A percentile compares a stretch with the other conserved stretches of the same genome.
These are phyloP conservation scores for Salvia sclarea DNA, from an alignment of 305 asterid genomes.

Conservation along the genomic window DNA sequence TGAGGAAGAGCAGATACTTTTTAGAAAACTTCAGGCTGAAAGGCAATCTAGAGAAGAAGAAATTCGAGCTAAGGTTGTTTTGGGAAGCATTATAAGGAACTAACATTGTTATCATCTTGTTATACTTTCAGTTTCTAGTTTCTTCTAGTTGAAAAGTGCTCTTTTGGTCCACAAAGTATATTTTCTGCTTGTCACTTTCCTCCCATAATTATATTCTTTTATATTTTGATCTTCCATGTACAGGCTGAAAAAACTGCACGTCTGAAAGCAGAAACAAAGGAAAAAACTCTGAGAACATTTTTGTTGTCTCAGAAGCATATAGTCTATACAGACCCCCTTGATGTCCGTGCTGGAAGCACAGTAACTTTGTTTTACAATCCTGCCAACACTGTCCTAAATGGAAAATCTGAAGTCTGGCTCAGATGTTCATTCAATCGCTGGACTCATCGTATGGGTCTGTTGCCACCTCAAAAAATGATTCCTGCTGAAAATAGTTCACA, in stretches of 20 bases:
- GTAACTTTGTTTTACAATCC: conserved; percentile 86
- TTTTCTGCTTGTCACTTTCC: conserved; percentile 14
- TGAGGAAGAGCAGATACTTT: conserved; percentile 72
- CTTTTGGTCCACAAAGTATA: conserved; percentile 4
- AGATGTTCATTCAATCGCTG: conserved; percentile 97
- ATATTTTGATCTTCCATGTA: conserved; percentile 33
- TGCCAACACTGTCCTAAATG: conserved; percentile 78
- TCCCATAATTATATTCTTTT: conserved; percentile 8
- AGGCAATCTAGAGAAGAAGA: conserved; percentile 75
- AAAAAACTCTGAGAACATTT: conserved; percentile 72
- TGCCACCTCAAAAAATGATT: conserved; percentile 87
- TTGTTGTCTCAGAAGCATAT: conserved; percentile 89
- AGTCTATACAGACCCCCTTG: conserved; percentile 91
- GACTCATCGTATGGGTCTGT: conserved; percentile 84
- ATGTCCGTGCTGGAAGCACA: conserved; percentile 82
- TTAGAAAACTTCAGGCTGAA: conserved; percentile 65
- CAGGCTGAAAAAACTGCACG: conserved; percentile 82
- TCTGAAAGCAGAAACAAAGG: conserved; percentile 71
- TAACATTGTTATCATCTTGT: conserved; percentile 4
- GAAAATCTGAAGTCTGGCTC: conserved; percentile 94
- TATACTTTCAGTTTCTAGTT: conserved; percentile 16
- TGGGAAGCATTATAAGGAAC: conserved; percentile 25
- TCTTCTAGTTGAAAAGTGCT: conserved; percentile 7
- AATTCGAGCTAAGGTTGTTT: conserved; percentile 71
- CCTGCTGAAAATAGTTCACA: conserved; percentile 69